Evolutionary conservation across 2,329 filamentous ascomycete species (phyloP).

Genomic region (Drechslerella coelobrocha): DNA sequence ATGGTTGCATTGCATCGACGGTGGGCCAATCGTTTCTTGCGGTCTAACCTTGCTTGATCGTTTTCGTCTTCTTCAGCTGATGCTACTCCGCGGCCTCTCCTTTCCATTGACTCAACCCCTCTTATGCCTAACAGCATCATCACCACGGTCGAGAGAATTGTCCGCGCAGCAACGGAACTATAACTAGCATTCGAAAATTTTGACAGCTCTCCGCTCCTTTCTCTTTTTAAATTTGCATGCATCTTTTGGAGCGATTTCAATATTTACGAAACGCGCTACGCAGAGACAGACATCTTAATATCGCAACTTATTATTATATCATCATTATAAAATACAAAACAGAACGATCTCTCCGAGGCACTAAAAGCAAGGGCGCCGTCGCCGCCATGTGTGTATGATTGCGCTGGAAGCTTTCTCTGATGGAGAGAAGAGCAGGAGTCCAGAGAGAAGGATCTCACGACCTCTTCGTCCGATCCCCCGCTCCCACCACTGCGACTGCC

Average conservation of each 20-base stretch:
- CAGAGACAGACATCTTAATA: slow-evolving; percentile 21
- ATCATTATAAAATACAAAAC: slow-evolving; percentile 11
- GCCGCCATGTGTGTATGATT: slow-evolving; percentile 30
- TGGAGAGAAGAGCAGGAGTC: slow-evolving; percentile 36
- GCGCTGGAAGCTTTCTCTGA: slow-evolving; percentile 23
- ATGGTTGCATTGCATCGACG: slow-evolving; percentile 15
- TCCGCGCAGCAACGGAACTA: slow-evolving; percentile 1
- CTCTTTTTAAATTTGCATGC: slow-evolving; percentile 10
- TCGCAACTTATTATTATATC: background rate
- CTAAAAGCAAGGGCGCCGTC: slow-evolving; percentile 6
- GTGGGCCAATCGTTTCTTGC: slow-evolving; percentile 46
- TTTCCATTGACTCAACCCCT: background rate
- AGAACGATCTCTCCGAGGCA: slow-evolving; percentile 13
- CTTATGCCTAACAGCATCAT: background rate
- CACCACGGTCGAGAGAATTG: background rate
- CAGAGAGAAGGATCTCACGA: slow-evolving; percentile 45
- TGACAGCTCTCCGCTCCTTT: slow-evolving; percentile 25
- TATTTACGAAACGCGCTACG: slow-evolving; percentile 41
- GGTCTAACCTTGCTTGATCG: slow-evolving; percentile 24
- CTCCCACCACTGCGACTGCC: slow-evolving; percentile 12
- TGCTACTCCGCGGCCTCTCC: background rate
- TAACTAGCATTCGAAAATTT: background rate
- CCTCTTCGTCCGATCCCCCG: slow-evolving; percentile 46
- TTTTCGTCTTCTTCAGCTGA: slow-evolving; percentile 42
- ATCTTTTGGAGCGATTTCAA: slow-evolving; percentile 7